Base-by-base conservation (phyloP, 805 yeast genomes). In the Metschnikowia noctiluminum region DNA sequence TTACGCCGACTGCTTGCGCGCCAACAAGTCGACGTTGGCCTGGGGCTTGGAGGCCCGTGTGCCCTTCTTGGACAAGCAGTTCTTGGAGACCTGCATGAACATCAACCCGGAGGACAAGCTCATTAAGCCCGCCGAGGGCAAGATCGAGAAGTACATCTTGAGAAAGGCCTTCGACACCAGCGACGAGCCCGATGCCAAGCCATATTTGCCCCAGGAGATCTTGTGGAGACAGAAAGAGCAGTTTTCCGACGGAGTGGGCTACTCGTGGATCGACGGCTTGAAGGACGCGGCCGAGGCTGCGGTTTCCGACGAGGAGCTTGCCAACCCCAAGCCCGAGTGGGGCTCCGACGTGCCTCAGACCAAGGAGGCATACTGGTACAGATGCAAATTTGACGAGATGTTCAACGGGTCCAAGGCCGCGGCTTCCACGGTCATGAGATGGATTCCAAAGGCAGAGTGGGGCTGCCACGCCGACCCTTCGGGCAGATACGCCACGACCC, bases 401-500 rank as follows among this genome's bases (percentile, higher is more conserved):
- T 94, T 90, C 87, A 57, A 63, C 44, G 87, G 91, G 53, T 84
- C 85, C 62, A 78, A 83, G 71, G 94, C 97, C 57, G 99, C 96
- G 56, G 97, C 96, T 51, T 75, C 83, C 37, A 94, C 99, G 15
- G 99, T 94, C 52, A 90, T 89, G 97, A 87, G 99, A 80, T 94
- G 99, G 99, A 74, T 94, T 72, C 99, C 99, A 68, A 94, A 94
- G 80, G 98, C 98, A 55, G 99, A 94, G 71, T 94, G 99, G 99
- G 99, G 99, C 59, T 94, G 99, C 76, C 90, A 91, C 64, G 96
- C 85, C 62, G 99, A 94, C 73, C 99, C 99, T 46, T 87, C 96
- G 48, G 99, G 99, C 58, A 88, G 99, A 77, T 92, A 78, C 66
- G 97, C 96, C 59, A 82, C 87, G 76, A 82, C 87, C 61, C 99